phyloP scores from a whole-genome alignment of 176 grass and related monocot species.

The Tillandsia fasciculata region DNA sequence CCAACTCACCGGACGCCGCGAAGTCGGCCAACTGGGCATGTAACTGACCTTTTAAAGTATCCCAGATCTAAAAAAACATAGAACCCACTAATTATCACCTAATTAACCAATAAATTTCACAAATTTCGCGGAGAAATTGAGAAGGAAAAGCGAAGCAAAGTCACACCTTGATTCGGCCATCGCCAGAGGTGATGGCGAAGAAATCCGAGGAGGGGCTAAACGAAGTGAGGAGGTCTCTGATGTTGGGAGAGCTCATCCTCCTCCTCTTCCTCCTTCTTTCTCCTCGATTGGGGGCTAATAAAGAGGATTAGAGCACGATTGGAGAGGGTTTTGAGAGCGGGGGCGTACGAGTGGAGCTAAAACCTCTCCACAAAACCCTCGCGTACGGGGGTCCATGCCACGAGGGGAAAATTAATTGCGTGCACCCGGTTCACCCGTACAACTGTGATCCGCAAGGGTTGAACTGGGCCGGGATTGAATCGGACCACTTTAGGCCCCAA shows the following conservation, averaged over 20 bases:
- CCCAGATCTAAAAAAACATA: conserved; percentile 65
- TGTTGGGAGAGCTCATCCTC: conserved; percentile 33
- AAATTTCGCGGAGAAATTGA: too few species aligned
- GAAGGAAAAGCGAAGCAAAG: neutral
- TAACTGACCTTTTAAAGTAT: conserved; percentile 57
- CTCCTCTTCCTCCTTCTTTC: neutral
- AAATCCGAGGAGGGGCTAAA: conserved; percentile 72
- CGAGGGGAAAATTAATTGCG: too few species aligned
- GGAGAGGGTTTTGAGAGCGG: neutral
- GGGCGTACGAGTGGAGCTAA: too few species aligned
- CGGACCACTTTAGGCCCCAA: too few species aligned
- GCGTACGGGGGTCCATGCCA: neutral
- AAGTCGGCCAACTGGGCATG: conserved; percentile 78
- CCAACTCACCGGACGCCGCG: conserved; percentile 31
- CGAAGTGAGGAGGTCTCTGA: conserved; percentile 56
- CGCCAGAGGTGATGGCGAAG: conserved; percentile 71
- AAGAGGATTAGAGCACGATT: neutral
- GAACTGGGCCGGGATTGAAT: too few species aligned
- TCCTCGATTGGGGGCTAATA: too few species aligned
- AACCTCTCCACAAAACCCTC: conserved; percentile 10
- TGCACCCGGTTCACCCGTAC: too few species aligned
- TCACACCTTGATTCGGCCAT: conserved; percentile 79
- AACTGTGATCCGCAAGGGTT: too few species aligned
- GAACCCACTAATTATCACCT: too few species aligned
- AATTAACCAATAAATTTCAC: too few species aligned